Base-by-base conservation (phyloP, 352 stramenopile species). In the Thraustochytrium sp. region DNA sequence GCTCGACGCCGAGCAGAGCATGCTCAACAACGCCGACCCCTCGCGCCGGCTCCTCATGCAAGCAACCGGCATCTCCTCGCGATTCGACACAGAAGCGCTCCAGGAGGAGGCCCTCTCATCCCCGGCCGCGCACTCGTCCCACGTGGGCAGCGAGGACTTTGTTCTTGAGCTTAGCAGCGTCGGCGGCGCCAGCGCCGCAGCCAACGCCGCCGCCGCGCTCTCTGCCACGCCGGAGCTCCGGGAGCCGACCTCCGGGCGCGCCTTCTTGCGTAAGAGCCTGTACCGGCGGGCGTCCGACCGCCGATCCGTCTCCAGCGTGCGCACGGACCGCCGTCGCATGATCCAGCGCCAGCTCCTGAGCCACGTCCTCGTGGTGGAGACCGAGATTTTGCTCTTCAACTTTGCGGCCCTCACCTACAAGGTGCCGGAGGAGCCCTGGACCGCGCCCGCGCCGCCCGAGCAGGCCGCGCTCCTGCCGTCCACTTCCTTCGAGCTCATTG, bases 341-440 rank as follows among this genome's bases (percentile, higher is more conserved):
- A 18, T 80, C 16, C 31, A 55, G 51, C 31, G 34, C 11, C 68
- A 80, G 31, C 48, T 80, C 4, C 23, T 46, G 23, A 80, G 68
- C 68, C 42, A 80, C 51, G 53, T 80, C n/a, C 53, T 68, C n/a
- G 68, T 80, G 13, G 13, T 80, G 0, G 46, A 72, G 29, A 80
- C 68, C 21, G 68, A 80, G 16, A 72, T 80, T 13, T 5, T 18
- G 23, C 68, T 80, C 3, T 80, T 65, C 49, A 80, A 80, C 26
- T 80, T 46, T 46, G 68, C 68, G 8, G 46, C 31, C 9, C 23
- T 80, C 26, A 31, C 46, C 1, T 80, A 80, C 46, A 61, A 46
- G n/a, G 5, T 80, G 9, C 11, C 36, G 11, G 16, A 0, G 21
- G 68, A 65, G 26, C 36, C 68, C 4, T 55, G 46, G 68, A 18